Evolutionary conservation across 2,329 filamentous ascomycete genomes (phyloP), one percentile per base, ranked within the genome.

Genomic region (Aureobasidium sp.): DNA sequence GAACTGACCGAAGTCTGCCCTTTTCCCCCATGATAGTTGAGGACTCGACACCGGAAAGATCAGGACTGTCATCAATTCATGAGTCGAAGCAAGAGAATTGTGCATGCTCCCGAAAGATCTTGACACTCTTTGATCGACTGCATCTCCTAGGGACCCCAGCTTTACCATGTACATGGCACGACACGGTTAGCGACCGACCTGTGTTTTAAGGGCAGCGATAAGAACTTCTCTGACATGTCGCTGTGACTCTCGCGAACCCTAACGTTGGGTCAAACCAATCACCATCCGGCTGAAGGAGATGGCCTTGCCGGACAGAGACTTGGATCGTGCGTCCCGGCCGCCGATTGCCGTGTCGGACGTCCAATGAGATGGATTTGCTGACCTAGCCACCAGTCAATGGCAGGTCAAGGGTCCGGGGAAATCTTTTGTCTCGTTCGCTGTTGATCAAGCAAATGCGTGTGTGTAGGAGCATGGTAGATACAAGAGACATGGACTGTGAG

Each of bases 1-100:
- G n/a, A 57, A n/a, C 17, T 27, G 39, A 45, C 53, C 53, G 53
- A 57, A 57, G 53, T 57, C 39, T 57, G 53, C 44, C 53, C 53
- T 45, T 57, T 29, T 6, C 24, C n/a, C 24, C 15, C 11, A 15
- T 12, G 31, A 33, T 24, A 17, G 53, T 45, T 57, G 53, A 35
- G 53, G 27, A n/a, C 27, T 33, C 17, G 27, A 33, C 27, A 56
- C 24, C 2, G 24, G 15, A 39, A 33, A 15, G 31, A 22, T 2
- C 53, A 45, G 29, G 19, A 35, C 7, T 24, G 12, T 24, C 40
- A n/a, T 37, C 8, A 5, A 19, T 7, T n/a, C 19, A 31, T 52
- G 35, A 47, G 7, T 37, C 35, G 42, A 58, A 57, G 17, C 24
- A 11, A 35, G 9, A 31, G 22, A 17, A 33, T 4, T 7, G 12